Evolutionary conservation across 2,329 filamentous ascomycete genomes (phyloP).

Genomic region (Ascosphaera apis): DNA sequence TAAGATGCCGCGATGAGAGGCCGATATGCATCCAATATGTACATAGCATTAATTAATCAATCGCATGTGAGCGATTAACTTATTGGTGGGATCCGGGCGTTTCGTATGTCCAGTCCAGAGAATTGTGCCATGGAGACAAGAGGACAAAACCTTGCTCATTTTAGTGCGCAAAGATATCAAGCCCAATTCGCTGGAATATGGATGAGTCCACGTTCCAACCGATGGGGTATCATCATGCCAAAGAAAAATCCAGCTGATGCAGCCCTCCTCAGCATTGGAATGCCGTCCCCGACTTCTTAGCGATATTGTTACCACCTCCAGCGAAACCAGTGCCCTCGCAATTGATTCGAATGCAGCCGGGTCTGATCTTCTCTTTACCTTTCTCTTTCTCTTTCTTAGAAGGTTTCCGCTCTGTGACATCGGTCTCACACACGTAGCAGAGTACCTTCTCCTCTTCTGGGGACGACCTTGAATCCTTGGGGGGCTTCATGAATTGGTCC

Average conservation of each 20-base stretch:
- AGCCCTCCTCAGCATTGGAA: conserved; percentile 63
- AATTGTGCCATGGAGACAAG: too few species aligned
- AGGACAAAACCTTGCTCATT: too few species aligned
- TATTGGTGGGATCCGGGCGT: too few species aligned
- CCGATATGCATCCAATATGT: background rate
- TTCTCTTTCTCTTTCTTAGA: conserved; percentile 17
- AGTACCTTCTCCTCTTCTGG: conserved; percentile 29
- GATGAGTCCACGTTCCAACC: too few species aligned
- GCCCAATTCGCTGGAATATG: too few species aligned
- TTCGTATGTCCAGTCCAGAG: too few species aligned
- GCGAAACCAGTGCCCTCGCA: conserved; percentile 88
- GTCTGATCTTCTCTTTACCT: conserved; percentile 35
- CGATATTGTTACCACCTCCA: conserved; percentile 59
- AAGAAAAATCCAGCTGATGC: too few species aligned
- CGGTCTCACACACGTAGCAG: conserved; percentile 74
- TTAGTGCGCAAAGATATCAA: too few species aligned
- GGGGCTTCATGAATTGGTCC: conserved; percentile 52
- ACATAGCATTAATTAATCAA: background rate
- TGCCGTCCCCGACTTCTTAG: conserved; percentile 53
- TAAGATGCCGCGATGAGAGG: background rate
- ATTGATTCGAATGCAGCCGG: conserved; percentile 55
- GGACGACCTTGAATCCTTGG: conserved; percentile 35
- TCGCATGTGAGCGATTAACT: too few species aligned
- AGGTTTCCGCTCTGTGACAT: conserved; percentile 32
- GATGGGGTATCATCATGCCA: too few species aligned